phyloP scores from a whole-genome alignment of 768 basidiomycete species.

The Fomitopsis pulvina region DNA sequence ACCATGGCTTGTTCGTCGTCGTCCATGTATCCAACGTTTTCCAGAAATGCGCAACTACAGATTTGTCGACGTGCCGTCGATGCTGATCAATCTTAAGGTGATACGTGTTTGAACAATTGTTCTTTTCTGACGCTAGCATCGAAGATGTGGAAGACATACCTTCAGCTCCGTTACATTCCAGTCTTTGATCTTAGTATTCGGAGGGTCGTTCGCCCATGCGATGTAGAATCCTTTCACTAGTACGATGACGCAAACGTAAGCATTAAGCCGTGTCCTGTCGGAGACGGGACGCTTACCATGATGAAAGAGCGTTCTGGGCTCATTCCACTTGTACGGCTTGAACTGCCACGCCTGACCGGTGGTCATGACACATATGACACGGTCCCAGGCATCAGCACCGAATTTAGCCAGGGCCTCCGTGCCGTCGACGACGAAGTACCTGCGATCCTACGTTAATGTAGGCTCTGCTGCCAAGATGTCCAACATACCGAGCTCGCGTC shows the following conservation, averaged over 20 bases:
- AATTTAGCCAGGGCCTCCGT: conserved; percentile 92
- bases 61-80: conserved; percentile 89
- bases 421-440: conserved; percentile 87
- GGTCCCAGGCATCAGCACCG: conserved; percentile 90
- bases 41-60: conserved; percentile 95
- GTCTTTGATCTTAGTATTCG: conserved; percentile 82
- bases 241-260: not conserved
- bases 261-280: not conserved
- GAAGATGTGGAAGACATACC: conserved; percentile 34
- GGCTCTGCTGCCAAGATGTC: not conserved
- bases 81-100: conserved; percentile 73
- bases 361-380: conserved; percentile 96
- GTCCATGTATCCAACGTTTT: conserved; percentile 86
- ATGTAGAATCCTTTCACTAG: conserved; percentile 94
- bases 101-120: not conserved
- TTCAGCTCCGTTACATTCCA: conserved; percentile 98
- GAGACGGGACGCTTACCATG: conserved; percentile 52
- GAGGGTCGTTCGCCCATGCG: conserved; percentile 89
- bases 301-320: conserved; percentile 88
- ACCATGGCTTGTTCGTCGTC: conserved; percentile 68
- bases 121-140: not conserved
- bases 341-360: conserved; percentile 99
- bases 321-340: conserved; percentile 92
- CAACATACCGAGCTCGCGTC: conserved; percentile 28
- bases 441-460: conserved; percentile 2